phyloP scores from a whole-genome alignment of 2,329 filamentous ascomycete species.

The Mariannaea elegans region DNA sequence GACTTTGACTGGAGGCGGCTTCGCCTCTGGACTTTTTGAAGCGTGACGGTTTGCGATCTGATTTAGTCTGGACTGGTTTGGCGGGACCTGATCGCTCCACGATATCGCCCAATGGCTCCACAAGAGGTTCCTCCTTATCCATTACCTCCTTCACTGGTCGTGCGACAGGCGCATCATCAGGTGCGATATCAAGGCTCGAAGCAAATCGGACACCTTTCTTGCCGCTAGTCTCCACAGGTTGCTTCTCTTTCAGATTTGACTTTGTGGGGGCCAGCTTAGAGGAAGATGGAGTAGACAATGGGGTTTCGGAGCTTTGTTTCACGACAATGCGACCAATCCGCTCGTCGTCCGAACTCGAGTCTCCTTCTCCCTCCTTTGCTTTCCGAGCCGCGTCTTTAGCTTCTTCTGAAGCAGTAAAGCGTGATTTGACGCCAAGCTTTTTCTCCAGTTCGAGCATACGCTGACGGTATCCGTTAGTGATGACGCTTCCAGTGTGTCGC shows the following conservation, averaged over 20 bases:
- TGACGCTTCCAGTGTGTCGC: slow-evolving; percentile 70
- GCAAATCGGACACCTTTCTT: slow-evolving; percentile 87
- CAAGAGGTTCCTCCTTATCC: slow-evolving; percentile 41
- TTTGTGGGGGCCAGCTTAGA: slow-evolving; percentile 41
- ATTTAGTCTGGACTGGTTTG: slow-evolving; percentile 43
- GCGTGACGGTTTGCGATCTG: slow-evolving; percentile 55
- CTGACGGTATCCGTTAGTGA: slow-evolving; percentile 78
- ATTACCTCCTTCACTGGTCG: slow-evolving; percentile 23
- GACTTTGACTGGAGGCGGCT: slow-evolving; percentile 16
- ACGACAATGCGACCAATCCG: slow-evolving; percentile 67
- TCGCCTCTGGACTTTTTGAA: slow-evolving; percentile 57
- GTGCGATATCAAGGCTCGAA: slow-evolving; percentile 74
- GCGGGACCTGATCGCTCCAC: slow-evolving; percentile 54
- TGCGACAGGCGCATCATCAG: slow-evolving; percentile 39
- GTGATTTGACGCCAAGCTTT: slow-evolving; percentile 70
- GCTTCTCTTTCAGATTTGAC: slow-evolving; percentile 46
- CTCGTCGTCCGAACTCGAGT: slow-evolving; percentile 48
- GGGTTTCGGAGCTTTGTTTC: slow-evolving; percentile 37
- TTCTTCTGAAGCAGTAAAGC: slow-evolving; percentile 59
- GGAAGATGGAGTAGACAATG: slow-evolving; percentile 26
- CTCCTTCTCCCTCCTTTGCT: slow-evolving; percentile 47
- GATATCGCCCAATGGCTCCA: slow-evolving; percentile 63
- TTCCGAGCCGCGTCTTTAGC: slow-evolving; percentile 43
- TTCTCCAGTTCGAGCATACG: slow-evolving; percentile 89
- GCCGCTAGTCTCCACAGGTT: slow-evolving; percentile 29